Evolutionary conservation across 2,329 filamentous ascomycete species (phyloP).

Genomic region (Parasarocladium wereldwijsianum): DNA sequence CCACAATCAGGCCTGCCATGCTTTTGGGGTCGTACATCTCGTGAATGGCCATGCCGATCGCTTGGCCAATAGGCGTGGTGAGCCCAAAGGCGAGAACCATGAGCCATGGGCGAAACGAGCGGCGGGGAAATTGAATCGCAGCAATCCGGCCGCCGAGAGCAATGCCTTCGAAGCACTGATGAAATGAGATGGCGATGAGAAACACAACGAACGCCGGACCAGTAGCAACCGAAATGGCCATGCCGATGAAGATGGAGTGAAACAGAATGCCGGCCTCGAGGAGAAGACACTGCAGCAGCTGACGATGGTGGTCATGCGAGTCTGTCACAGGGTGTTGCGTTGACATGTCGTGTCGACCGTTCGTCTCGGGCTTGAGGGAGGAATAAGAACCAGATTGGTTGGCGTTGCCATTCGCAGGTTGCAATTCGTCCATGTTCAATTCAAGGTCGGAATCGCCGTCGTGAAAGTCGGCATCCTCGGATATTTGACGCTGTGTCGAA

Average conservation of each 20-base stretch:
- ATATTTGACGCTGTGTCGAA: constrained; percentile 18
- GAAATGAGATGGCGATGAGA: constrained; percentile 66
- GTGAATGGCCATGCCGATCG: constrained; percentile 65
- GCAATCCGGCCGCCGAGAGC: constrained; percentile 76
- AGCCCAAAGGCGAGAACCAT: constrained; percentile 66
- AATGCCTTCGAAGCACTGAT: constrained; percentile 80
- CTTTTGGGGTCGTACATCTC: constrained; percentile 68
- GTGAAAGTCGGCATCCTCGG: constrained; percentile 17
- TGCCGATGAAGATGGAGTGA: constrained; percentile 75
- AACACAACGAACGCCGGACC: constrained; percentile 70
- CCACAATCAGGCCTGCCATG: constrained; percentile 62
- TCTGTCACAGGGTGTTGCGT: constrained; percentile 4
- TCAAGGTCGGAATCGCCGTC: constrained; percentile 42
- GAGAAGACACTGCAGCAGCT: constrained; percentile 63
- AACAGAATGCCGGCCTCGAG: constrained; percentile 76
- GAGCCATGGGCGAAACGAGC: constrained; percentile 64
- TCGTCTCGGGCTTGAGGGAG: constrained; percentile 15
- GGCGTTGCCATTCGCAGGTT: constrained; percentile 19
- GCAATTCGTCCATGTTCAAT: constrained; percentile 46
- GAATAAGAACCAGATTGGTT: constrained; percentile 15
- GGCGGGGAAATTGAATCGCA: constrained; percentile 61
- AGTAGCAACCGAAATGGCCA: constrained; percentile 70
- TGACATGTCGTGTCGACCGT: not conserved
- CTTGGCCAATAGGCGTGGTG: constrained; percentile 72
- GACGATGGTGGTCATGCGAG: constrained; percentile 38